Base-by-base conservation (phyloP, 768 basidiomycete species). In the Albatrellus ellisii region DNA sequence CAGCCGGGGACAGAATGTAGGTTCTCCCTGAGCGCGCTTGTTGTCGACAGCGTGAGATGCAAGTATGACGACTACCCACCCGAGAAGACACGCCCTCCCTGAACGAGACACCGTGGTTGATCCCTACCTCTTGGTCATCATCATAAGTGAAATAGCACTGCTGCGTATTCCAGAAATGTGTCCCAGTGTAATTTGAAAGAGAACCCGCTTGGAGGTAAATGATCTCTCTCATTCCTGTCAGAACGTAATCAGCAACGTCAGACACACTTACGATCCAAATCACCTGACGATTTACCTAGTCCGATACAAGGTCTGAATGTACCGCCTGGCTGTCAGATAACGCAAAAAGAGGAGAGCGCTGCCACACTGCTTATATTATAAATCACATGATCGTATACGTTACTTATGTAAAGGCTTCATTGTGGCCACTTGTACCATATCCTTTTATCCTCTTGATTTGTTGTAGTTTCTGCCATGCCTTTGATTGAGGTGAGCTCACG, bases 101-200 rank as follows among this genome's bases (percentile, higher is more conserved):
- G 56, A 85, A 86, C 9, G 83, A 85, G 36, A 80, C 60, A 46
- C 68, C 67, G 52, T 72, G 63, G 43, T 72, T 65, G 27, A 73
- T 60, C 25, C 65, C 43, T 4, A 68, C 52, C 18, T 68, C 66
- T 12, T 54, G 47, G 15, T 46, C 48, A 12, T 38, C 49, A 27
- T 33, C 33, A 46, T 70, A 70, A 0, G 65, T 62, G 49, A 79
- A 69, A 56, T 86, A 86, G 47, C 59, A 68, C 56, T 84, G 78
- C 57, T 86, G 83, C 1, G 79, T 70, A 52, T 86, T 86, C 82
- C 82, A 88, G 51, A 83, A 86, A 52, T 87, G 84, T 0, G 81
- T 73, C 35, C 81, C 82, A 15, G 70, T 59, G 53, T 76, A 75
- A 53, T 87, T 86, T 15, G 83, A 68, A 33, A 72, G 52, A 26